phyloP scores from a whole-genome alignment of 2,329 filamentous ascomycete genomes.

The Didymella sp. region DNA sequence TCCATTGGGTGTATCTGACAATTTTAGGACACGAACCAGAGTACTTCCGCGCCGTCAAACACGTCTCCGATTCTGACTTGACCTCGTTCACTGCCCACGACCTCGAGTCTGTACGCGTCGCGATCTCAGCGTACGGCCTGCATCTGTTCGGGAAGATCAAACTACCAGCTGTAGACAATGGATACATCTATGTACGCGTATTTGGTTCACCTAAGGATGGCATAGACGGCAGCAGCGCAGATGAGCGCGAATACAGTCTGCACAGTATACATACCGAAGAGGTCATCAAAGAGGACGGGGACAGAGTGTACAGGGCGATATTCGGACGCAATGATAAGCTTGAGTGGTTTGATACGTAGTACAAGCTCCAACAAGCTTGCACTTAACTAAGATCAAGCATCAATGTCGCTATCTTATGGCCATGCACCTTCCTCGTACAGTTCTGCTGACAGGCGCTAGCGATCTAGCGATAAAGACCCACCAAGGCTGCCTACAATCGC shows the following conservation, averaged over 20 bases:
- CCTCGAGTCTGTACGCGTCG: constrained; percentile 40
- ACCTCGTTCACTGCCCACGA: constrained; percentile 36
- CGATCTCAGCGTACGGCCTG: constrained; percentile 41
- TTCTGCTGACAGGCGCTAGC: constrained; percentile 5
- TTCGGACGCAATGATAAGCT: constrained; percentile 40
- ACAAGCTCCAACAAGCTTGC: neutral
- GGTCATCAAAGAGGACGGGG: constrained; percentile 38
- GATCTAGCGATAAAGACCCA: neutral
- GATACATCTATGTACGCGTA: constrained; percentile 43
- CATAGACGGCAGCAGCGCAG: constrained; percentile 41
- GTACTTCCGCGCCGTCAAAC: constrained; percentile 49
- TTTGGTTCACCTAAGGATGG: constrained; percentile 44
- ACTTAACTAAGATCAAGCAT: neutral
- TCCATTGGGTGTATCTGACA: neutral
- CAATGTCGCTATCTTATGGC: neutral
- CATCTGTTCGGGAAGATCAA: constrained; percentile 43
- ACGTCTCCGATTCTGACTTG: constrained; percentile 50
- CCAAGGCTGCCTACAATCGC: neutral
- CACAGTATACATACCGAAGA: constrained; percentile 48
- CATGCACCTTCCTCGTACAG: neutral
- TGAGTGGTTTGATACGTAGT: constrained; percentile 47
- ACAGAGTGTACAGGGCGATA: constrained; percentile 43
- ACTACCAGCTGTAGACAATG: constrained; percentile 33
- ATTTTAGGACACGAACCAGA: constrained; percentile 46
- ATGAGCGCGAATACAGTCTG: constrained; percentile 43